A percentile compares a stretch with the other conserved stretches of the same genome.
Evolutionary conservation across 768 basidiomycete species (phyloP).

Genomic region (Panellus pusillus): DNA sequence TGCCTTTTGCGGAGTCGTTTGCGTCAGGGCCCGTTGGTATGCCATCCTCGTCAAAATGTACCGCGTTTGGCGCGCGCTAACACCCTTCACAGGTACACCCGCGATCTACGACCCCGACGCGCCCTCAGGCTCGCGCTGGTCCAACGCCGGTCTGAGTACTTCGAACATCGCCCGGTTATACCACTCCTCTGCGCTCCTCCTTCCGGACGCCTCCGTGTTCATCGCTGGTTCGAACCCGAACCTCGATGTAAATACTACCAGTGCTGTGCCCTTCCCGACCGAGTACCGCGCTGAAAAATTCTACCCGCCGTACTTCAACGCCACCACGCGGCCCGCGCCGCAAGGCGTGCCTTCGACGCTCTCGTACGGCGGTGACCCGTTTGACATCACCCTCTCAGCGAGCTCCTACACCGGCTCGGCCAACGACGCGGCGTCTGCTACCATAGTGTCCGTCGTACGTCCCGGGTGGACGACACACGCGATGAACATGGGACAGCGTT

Average conservation of each 20-base stretch:
- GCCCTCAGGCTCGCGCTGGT: slow-evolving; percentile 74
- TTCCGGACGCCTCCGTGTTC: slow-evolving; percentile 83
- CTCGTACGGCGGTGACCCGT: slow-evolving; percentile 79
- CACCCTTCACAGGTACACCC: slow-evolving; percentile 43
- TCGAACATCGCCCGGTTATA: slow-evolving; percentile 80
- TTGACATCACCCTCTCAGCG: slow-evolving; percentile 71
- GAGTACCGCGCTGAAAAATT: slow-evolving; percentile 84
- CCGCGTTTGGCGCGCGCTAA: too few relatives aligned
- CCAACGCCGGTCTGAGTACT: slow-evolving; percentile 57
- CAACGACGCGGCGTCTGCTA: slow-evolving; percentile 71
- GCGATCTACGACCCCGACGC: slow-evolving; percentile 80
- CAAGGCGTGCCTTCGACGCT: slow-evolving; percentile 69
- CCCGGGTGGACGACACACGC: slow-evolving; percentile 83
- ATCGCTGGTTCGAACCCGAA: slow-evolving; percentile 95
- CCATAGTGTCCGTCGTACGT: slow-evolving; percentile 76
- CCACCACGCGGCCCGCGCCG: slow-evolving; percentile 67
- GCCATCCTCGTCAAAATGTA: too few relatives aligned
- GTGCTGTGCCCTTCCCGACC: slow-evolving; percentile 57
- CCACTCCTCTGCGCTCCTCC: slow-evolving; percentile 85
- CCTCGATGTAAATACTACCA: slow-evolving; percentile 66
- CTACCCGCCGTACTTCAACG: slow-evolving; percentile 87
- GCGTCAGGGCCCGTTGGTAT: slow-evolving; percentile 71
- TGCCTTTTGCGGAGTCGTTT: slow-evolving; percentile 72
- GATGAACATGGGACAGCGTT: slow-evolving; percentile 88
- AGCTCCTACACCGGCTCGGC: slow-evolving; percentile 65